A percentile compares a stretch with the other conserved stretches of the same genome.
Evolutionary conservation across 2,329 filamentous ascomycete species (phyloP).

Genomic region (Didymella exigua): DNA sequence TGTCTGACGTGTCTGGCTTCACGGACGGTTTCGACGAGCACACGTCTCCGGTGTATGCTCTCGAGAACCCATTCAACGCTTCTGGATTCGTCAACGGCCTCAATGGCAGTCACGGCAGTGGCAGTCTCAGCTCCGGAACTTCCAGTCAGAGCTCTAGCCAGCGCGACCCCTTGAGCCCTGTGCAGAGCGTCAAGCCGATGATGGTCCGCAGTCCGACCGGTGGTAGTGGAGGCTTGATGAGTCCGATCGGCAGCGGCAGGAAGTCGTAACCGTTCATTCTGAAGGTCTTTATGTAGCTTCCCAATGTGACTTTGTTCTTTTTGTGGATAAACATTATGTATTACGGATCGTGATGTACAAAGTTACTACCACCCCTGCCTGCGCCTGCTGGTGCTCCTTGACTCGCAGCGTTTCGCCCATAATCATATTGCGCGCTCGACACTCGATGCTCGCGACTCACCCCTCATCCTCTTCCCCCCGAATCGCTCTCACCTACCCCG

Average conservation of each 20-base stretch:
- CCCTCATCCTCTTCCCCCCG: too few species aligned
- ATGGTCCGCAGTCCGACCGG: constrained; percentile 41
- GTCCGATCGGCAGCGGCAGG: constrained; percentile 38
- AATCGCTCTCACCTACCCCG: not conserved
- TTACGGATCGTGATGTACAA: not conserved
- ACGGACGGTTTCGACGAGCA: constrained; percentile 53
- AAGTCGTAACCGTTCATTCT: constrained; percentile 23
- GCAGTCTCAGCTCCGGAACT: constrained; percentile 53
- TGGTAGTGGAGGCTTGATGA: constrained; percentile 40
- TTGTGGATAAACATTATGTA: constrained; percentile 8
- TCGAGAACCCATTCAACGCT: constrained; percentile 47
- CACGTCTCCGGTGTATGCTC: constrained; percentile 31
- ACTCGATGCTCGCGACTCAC: too few species aligned
- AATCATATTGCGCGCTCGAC: too few species aligned
- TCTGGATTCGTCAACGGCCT: constrained; percentile 45
- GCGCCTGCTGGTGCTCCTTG: too few species aligned
- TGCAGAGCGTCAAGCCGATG: constrained; percentile 42
- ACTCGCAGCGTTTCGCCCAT: too few species aligned
- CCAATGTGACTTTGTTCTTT: constrained; percentile 40
- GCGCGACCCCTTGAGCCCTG: constrained; percentile 47
- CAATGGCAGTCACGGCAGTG: constrained; percentile 56
- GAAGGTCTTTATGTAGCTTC: constrained; percentile 28
- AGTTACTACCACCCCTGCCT: too few species aligned
- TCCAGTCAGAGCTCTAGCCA: constrained; percentile 48
- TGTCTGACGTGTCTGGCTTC: constrained; percentile 58